Percentiles rank a stretch among this genome's conserved stretches.
phyloP scores from a whole-genome alignment of 1,139 yeast genomes.

The Kurtzmaniella natalensis region DNA sequence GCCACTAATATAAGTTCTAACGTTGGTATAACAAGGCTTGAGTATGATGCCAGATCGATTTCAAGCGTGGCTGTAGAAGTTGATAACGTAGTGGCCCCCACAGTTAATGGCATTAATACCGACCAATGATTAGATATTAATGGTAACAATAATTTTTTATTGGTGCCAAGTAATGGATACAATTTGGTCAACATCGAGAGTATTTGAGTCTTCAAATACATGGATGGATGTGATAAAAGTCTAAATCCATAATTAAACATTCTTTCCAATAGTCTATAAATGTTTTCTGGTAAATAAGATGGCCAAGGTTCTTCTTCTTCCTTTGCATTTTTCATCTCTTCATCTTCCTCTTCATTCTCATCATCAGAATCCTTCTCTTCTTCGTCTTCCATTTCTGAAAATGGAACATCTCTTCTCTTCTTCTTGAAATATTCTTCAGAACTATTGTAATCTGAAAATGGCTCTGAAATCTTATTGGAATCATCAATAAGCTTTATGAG shows the following conservation, averaged over 20 bases:
- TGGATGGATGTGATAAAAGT: constrained; percentile 65
- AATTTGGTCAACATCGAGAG: constrained; percentile 46
- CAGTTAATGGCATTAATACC: constrained; percentile 15
- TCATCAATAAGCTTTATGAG: constrained; percentile 38
- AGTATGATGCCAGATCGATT: constrained; percentile 7
- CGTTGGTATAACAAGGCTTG: constrained; percentile 14
- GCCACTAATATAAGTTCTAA: constrained; percentile 24
- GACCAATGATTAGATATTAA: constrained; percentile 72
- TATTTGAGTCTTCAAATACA: constrained; percentile 51
- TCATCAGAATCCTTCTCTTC: constrained; percentile 42
- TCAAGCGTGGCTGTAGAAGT: constrained; percentile 6
- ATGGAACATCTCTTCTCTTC: constrained; percentile 28
- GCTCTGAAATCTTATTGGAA: constrained; percentile 31
- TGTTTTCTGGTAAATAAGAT: constrained; percentile 56
- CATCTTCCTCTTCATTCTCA: constrained; percentile 21
- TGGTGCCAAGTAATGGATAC: constrained; percentile 62
- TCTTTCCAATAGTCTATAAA: constrained; percentile 55
- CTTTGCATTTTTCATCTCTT: constrained; percentile 21
- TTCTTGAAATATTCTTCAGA: constrained; percentile 31
- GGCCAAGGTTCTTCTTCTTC: constrained; percentile 43
- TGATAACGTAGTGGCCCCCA: constrained; percentile 16
- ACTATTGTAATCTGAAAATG: constrained; percentile 24
- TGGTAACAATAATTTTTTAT: constrained; percentile 58
- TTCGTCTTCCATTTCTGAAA: constrained; percentile 24
- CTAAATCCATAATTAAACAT: constrained; percentile 69